Evolutionary conservation across 73 alveolate genomes (phyloP).

Genomic region (Vitrella brassicaformis): DNA sequence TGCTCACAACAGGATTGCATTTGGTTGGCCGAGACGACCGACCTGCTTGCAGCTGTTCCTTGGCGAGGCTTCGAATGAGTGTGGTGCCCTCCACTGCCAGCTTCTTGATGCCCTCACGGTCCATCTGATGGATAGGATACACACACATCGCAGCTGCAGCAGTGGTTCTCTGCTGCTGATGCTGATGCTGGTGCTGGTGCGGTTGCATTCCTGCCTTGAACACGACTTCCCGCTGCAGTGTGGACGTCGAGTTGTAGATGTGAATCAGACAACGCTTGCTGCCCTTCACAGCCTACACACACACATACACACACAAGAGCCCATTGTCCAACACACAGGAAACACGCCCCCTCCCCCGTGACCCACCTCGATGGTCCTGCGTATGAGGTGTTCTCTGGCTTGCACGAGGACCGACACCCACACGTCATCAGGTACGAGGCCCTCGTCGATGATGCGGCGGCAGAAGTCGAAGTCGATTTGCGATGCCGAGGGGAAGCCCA

Average conservation of each 20-base stretch:
- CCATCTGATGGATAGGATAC: neutral
- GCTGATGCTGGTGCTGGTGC: too few species aligned
- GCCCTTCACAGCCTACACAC: neutral
- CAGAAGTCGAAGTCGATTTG: constrained; percentile 36
- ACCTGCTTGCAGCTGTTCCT: neutral
- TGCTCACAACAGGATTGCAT: too few species aligned
- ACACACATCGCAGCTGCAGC: neutral
- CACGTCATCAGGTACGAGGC: constrained; percentile 26
- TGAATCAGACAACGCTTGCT: neutral
- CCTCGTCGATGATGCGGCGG: constrained; percentile 24
- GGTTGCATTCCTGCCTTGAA: constrained; percentile 28
- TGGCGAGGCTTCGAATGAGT: neutral
- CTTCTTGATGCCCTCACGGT: constrained; percentile 20
- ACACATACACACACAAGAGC: too few species aligned
- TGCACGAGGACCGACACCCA: constrained; percentile 32
- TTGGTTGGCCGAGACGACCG: too few species aligned
- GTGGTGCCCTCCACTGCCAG: constrained; percentile 22
- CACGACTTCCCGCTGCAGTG: constrained; percentile 35
- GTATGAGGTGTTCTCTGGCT: constrained; percentile 29
- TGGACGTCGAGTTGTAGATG: constrained; percentile 37
- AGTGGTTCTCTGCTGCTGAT: too few species aligned
- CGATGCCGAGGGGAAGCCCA: constrained; percentile 36
- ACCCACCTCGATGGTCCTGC: constrained; percentile 32
- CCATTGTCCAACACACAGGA: too few species aligned
- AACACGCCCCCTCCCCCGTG: too few species aligned